Conservation (phyloP, 768 basidiomycete species). For the Ramaria sp. region DNA sequence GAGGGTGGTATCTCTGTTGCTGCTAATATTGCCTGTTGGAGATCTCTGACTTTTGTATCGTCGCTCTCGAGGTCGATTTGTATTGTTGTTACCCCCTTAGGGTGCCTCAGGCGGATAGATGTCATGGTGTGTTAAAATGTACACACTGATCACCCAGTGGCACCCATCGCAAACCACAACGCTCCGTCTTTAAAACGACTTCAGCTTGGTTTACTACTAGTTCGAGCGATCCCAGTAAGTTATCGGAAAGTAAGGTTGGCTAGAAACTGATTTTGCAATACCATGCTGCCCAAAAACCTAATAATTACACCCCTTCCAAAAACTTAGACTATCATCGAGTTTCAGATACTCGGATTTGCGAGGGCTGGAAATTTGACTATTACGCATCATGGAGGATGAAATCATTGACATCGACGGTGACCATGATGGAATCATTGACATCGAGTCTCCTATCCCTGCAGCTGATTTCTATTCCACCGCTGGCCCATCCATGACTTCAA, state of each 20-base stretch:
- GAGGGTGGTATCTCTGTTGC: slow-evolving; percentile 62
- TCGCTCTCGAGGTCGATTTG: slow-evolving; percentile 47
- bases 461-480: not conserved
- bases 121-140: slow-evolving; percentile 34
- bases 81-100: slow-evolving; percentile 73
- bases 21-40: slow-evolving; percentile 61
- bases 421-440: not conserved
- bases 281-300: too few species aligned
- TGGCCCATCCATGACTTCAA: not conserved
- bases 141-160: too few species aligned
- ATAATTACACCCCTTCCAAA: too few species aligned
- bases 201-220: too few species aligned
- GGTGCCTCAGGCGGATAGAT: slow-evolving; percentile 71
- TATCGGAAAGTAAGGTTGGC: too few species aligned
- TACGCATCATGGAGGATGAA: slow-evolving; percentile 1
- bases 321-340: not conserved
- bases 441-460: not conserved
- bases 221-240: too few species aligned
- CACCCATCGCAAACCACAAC: too few species aligned
- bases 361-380: not conserved
- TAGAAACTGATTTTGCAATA: too few species aligned
- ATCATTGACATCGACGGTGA: slow-evolving; percentile 8
- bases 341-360: not conserved
- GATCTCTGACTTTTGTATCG: slow-evolving; percentile 55
- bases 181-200: too few species aligned